A percentile compares a stretch with the other conserved stretches of the same genome.
These are phyloP conservation scores for Tremella mesenterica DNA, from an alignment of 768 basidiomycete species.

Conservation along the genomic window DNA sequence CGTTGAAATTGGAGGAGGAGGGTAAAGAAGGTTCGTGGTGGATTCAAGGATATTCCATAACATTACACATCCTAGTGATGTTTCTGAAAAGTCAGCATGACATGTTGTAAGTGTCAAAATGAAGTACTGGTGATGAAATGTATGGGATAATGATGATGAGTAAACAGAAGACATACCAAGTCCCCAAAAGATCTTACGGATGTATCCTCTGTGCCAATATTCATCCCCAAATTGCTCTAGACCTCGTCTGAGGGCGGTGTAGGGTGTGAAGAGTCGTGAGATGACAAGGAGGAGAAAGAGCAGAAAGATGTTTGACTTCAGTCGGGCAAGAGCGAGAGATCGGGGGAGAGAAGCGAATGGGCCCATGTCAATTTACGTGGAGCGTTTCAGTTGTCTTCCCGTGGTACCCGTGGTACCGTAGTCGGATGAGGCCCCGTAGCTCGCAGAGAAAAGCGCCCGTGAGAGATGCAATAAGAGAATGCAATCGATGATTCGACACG, in stretches of 20 bases:
- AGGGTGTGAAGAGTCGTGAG: slow-evolving; percentile 23
- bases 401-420: no score
- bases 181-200: slow-evolving; percentile 5
- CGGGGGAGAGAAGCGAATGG: slow-evolving; percentile 13
- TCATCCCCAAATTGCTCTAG: slow-evolving; percentile 15
- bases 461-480: no score
- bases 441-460: no score
- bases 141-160: not conserved
- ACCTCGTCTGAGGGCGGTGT: slow-evolving; percentile 13
- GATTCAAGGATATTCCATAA: slow-evolving; percentile 25
- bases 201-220: slow-evolving; percentile 11
- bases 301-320: slow-evolving; percentile 32
- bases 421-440: no score
- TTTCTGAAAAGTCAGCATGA: slow-evolving; percentile 11
- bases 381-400: no score
- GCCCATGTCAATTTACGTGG: no score
- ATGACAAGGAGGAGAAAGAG: slow-evolving; percentile 15
- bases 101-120: no score
- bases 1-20: not conserved
- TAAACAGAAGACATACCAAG: slow-evolving; percentile 13
- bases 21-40: slow-evolving; percentile 13
- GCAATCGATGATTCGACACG: no score
- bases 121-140: not conserved
- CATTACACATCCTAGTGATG: slow-evolving; percentile 7
- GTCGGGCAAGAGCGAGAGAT: slow-evolving; percentile 13